These are phyloP conservation scores for Domatiomyces catenatus DNA, from an alignment of 2,329 filamentous ascomycete genomes.

Conservation along the genomic window DNA sequence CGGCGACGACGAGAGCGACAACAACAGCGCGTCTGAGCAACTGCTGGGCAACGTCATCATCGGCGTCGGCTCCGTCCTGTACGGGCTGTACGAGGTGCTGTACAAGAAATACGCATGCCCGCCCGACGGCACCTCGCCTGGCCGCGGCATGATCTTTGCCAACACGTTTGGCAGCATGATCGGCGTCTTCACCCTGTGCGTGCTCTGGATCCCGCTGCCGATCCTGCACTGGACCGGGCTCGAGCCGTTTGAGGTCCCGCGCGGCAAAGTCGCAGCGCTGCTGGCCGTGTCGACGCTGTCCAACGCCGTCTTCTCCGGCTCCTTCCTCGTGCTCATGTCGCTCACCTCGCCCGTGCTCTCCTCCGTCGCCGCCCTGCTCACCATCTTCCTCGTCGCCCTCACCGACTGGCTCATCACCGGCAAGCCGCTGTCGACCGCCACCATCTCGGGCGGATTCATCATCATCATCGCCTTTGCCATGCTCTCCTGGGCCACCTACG, in stretches of 20 bases:
- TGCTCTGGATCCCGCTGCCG: constrained; percentile 86
- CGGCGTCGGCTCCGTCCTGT: constrained; percentile 75
- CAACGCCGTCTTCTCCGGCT: constrained; percentile 85
- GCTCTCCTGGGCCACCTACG: constrained; percentile 79
- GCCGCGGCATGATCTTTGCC: constrained; percentile 89
- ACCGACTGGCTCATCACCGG: constrained; percentile 80
- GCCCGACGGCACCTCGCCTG: constrained; percentile 68
- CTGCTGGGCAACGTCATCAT: constrained; percentile 83
- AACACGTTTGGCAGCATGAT: constrained; percentile 84
- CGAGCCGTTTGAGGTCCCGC: constrained; percentile 71
- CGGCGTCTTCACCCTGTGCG: constrained; percentile 65
- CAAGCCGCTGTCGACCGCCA: constrained; percentile 55
- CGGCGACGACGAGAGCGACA: constrained; percentile 9
- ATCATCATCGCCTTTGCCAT: constrained; percentile 82
- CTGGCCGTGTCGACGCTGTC: constrained; percentile 65
- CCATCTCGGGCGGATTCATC: constrained; percentile 65
- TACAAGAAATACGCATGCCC: constrained; percentile 92
- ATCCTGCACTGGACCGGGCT: constrained; percentile 63
- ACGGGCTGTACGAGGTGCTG: constrained; percentile 91
- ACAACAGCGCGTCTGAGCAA: constrained; percentile 34
- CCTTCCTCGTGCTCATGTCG: constrained; percentile 82
- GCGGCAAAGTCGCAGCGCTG: constrained; percentile 62
- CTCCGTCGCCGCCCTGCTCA: constrained; percentile 81
- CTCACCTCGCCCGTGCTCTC: constrained; percentile 84
- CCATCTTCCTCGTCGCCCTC: constrained; percentile 90